phyloP scores from a whole-genome alignment of 306 rosid genomes.

The Prosopis cineraria region DNA sequence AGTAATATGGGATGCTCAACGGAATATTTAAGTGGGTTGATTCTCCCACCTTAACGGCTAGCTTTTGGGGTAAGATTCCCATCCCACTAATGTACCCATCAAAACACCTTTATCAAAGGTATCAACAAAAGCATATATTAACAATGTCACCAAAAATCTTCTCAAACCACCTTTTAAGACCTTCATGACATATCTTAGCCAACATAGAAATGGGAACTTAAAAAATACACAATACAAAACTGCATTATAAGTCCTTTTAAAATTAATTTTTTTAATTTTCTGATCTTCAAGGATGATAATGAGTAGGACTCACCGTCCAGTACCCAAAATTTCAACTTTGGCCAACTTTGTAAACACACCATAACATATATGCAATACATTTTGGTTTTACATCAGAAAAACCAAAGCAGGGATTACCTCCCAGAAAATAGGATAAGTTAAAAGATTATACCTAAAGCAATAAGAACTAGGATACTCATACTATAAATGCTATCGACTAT shows the following conservation, averaged over 20 bases:
- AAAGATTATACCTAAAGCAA: background rate
- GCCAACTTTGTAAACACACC: background rate
- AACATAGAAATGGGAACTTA: background rate
- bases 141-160: background rate
- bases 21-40: no score
- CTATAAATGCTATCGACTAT: background rate
- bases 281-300: background rate
- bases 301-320: background rate
- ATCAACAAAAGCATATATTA: background rate
- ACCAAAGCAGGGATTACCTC: background rate
- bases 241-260: background rate
- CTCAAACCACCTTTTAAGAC: background rate
- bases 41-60: no score
- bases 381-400: background rate
- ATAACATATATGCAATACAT: background rate
- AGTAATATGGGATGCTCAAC: no score
- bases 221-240: background rate
- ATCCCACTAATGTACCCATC: no score
- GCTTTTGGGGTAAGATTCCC: no score
- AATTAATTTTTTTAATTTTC: conserved; percentile 10
- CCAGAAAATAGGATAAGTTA: background rate
- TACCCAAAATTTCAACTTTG: background rate
- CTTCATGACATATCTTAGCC: conserved; percentile 10
- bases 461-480: background rate
- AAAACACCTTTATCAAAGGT: background rate